Percentiles rank a stretch among this genome's conserved stretches.
These are phyloP conservation scores for Erythrophleum ivorense DNA, from an alignment of 331 rosid genomes.

Conservation along the genomic window DNA sequence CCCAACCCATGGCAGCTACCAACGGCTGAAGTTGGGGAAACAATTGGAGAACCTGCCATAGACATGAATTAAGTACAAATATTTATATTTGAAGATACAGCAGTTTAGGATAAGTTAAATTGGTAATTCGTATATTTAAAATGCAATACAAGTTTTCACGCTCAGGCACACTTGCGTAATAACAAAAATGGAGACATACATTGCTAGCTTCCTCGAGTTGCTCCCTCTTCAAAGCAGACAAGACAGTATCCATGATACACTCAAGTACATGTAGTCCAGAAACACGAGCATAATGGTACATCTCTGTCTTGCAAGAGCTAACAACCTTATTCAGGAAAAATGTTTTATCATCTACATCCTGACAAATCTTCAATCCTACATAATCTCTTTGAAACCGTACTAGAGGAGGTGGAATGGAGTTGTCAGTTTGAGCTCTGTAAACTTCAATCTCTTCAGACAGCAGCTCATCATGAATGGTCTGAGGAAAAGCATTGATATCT, in stretches of 20 bases:
- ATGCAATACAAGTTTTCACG: conserved; percentile 15
- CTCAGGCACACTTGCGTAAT: conserved; percentile 33
- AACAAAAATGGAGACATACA: conserved; percentile 65
- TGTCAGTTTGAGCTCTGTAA: conserved; percentile 64
- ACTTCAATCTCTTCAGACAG: conserved; percentile 78
- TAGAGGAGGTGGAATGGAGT: conserved; percentile 76
- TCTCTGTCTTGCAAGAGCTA: conserved; percentile 69
- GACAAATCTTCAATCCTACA: conserved; percentile 52
- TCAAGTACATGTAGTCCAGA: conserved; percentile 88
- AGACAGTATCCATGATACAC: conserved; percentile 83
- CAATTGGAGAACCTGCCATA: conserved; percentile 74
- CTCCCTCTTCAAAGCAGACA: conserved; percentile 85
- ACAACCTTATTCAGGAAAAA: conserved; percentile 49
- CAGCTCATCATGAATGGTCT: conserved; percentile 81
- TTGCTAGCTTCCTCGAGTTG: conserved; percentile 89
- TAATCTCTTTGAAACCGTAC: conserved; percentile 59
- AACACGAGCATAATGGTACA: conserved; percentile 94
- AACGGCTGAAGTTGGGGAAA: conserved; percentile 93
- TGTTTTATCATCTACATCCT: conserved; percentile 48
- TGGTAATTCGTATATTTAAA: conserved; percentile 31
- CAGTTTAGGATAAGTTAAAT: conserved; percentile 32
- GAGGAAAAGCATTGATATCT: conserved; percentile 42
- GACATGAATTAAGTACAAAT: conserved; percentile 25
- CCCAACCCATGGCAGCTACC: conserved; percentile 99
- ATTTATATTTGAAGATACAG: conserved; percentile 32